Percentiles rank a stretch among this genome's conserved stretches.
These are phyloP conservation scores for Kazachstania sp. DNA, from an alignment of 1,139 yeast species.

Conservation along the genomic window DNA sequence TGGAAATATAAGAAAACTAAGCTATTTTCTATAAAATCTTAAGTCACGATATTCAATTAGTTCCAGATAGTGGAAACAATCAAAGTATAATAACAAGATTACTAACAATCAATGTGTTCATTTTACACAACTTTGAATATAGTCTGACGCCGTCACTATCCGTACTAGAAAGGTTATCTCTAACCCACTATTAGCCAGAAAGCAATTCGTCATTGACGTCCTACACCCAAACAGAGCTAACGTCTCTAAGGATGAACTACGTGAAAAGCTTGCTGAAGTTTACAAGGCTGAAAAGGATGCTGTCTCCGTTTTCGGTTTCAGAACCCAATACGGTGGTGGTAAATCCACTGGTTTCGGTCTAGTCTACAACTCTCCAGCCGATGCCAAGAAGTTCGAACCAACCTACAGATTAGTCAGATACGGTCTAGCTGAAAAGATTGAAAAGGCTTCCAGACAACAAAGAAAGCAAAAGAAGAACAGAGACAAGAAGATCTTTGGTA, in stretches of 20 bases:
- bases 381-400: constrained; percentile 98
- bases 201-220: constrained; percentile 99
- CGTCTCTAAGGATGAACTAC: constrained; percentile 98
- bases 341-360: constrained; percentile 99
- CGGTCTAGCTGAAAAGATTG: constrained; percentile 94
- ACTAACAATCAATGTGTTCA: background rate
- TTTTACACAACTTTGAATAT: constrained; percentile 2
- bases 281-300: constrained; percentile 99
- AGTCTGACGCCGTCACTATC: constrained; percentile 95
- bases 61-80: too few relatives aligned
- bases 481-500: constrained; percentile 98
- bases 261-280: constrained; percentile 91
- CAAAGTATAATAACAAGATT: background rate
- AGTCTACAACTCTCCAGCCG: constrained; percentile 96
- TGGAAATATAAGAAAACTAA: too few relatives aligned
- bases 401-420: constrained; percentile 98
- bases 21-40: too few relatives aligned
- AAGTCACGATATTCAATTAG: background rate
- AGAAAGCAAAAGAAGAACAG: constrained; percentile 99
- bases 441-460: constrained; percentile 98
- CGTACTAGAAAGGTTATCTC: constrained; percentile 99
- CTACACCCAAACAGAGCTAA: constrained; percentile 99
- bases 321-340: constrained; percentile 99
- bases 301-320: constrained; percentile 98
- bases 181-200: constrained; percentile 99